phyloP scores from a whole-genome alignment of 2,329 filamentous ascomycete genomes.

The Atkinsonella hypoxylon region DNA sequence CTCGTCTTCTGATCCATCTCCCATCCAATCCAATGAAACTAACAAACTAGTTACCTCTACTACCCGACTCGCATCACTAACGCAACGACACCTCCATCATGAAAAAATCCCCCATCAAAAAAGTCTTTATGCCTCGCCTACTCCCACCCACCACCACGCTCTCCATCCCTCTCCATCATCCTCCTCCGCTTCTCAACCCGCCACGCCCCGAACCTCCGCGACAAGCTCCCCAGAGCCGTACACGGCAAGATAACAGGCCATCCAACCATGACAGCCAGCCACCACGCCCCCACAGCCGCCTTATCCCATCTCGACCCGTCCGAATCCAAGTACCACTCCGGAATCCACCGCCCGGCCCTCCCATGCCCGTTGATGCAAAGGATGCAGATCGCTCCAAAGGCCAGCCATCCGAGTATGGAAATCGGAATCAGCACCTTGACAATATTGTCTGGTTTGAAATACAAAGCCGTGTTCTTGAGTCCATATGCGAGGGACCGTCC shows the following conservation, averaged over 20 bases:
- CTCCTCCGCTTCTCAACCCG: constrained; percentile 25
- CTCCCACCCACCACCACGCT: neutral
- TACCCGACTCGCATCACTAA: no score
- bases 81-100: no score
- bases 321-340: constrained; percentile 22
- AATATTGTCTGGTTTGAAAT: constrained; percentile 1
- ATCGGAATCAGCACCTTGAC: constrained; percentile 13
- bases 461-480: neutral
- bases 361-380: constrained; percentile 20
- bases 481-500: neutral
- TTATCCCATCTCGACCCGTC: constrained; percentile 11
- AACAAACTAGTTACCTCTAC: no score
- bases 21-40: no score
- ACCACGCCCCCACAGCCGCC: constrained; percentile 16
- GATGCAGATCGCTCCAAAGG: constrained; percentile 20
- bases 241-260: constrained; percentile 53
- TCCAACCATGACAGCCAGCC: constrained; percentile 16
- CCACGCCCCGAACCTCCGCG: constrained; percentile 36
- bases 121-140: no score
- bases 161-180: constrained; percentile 28
- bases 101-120: no score
- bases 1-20: no score
- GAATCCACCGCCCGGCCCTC: constrained; percentile 19
- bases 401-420: constrained; percentile 17
- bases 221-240: constrained; percentile 64